Conservation (phyloP, 495 filamentous ascomycete genomes). For the Hypoxylon rickii region DNA sequence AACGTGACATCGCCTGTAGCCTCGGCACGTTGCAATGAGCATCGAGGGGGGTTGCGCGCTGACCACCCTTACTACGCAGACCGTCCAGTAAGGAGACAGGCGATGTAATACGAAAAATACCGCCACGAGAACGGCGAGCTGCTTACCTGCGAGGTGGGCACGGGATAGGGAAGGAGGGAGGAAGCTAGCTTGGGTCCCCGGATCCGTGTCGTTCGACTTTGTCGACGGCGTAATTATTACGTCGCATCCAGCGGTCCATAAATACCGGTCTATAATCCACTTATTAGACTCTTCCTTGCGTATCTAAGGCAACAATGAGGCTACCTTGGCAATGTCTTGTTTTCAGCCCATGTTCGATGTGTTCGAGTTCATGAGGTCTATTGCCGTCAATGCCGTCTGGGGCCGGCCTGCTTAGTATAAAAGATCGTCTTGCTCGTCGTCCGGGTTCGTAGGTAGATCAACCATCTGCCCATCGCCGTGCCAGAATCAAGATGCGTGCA, state of each 20-base stretch:
- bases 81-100: slow-evolving; percentile 13
- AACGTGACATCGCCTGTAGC: slow-evolving; percentile 16
- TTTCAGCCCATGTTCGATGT: not conserved
- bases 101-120: no score
- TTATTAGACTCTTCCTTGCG: slow-evolving; percentile 6
- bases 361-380: no score
- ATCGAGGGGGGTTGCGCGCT: slow-evolving; percentile 10
- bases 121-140: no score
- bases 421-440: not conserved
- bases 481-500: slow-evolving; percentile 13
- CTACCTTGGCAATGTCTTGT: slow-evolving; percentile 7
- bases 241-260: slow-evolving; percentile 12
- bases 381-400: no score
- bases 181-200: slow-evolving; percentile 5
- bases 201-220: not conserved
- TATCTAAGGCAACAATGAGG: slow-evolving; percentile 14
- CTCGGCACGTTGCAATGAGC: slow-evolving; percentile 18
- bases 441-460: not conserved
- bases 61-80: slow-evolving; percentile 2
- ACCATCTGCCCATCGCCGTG: not conserved
- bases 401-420: no score
- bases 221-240: slow-evolving; percentile 16
- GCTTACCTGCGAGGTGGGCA: no score
- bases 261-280: slow-evolving; percentile 8
- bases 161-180: no score